These are phyloP conservation scores for Cryptomeria japonica DNA, from an alignment of 75 land plant species.

Conservation along the genomic window DNA sequence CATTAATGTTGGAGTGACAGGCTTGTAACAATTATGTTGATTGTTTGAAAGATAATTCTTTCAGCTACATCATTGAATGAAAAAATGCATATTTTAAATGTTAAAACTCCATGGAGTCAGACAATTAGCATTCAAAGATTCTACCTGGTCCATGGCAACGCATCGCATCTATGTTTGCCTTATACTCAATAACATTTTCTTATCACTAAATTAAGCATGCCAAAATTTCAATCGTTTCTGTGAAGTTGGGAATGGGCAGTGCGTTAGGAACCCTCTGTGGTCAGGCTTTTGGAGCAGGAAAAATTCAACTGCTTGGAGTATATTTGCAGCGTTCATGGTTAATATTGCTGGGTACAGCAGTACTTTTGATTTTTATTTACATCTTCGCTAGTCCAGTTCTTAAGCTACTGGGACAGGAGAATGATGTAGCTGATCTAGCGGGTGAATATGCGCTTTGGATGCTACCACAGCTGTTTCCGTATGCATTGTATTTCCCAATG, in stretches of 20 bases:
- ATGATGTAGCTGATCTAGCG: too few species aligned
- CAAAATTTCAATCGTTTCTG: background rate
- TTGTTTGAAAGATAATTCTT: background rate
- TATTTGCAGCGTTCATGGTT: conserved; percentile 76
- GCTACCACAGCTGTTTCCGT: conserved; percentile 19
- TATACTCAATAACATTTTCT: background rate
- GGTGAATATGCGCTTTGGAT: too few species aligned
- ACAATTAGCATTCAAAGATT: background rate
- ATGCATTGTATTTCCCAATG: conserved; percentile 66
- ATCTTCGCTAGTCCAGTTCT: too few species aligned
- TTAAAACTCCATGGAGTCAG: background rate
- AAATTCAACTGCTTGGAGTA: conserved; percentile 61
- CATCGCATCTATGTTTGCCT: background rate
- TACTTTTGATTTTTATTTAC: conserved; percentile 33
- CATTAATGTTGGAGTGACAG: too few species aligned
- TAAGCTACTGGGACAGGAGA: too few species aligned
- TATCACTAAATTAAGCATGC: background rate
- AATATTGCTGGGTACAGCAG: conserved; percentile 31
- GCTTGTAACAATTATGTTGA: background rate
- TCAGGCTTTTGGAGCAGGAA: conserved; percentile 79
- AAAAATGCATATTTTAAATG: background rate
- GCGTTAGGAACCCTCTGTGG: too few species aligned
- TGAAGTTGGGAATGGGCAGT: too few species aligned
- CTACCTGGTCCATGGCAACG: background rate
- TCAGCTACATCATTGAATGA: background rate